Base-by-base conservation (phyloP, 73 alveolate genomes). In the Blepharisma japonicum region DNA sequence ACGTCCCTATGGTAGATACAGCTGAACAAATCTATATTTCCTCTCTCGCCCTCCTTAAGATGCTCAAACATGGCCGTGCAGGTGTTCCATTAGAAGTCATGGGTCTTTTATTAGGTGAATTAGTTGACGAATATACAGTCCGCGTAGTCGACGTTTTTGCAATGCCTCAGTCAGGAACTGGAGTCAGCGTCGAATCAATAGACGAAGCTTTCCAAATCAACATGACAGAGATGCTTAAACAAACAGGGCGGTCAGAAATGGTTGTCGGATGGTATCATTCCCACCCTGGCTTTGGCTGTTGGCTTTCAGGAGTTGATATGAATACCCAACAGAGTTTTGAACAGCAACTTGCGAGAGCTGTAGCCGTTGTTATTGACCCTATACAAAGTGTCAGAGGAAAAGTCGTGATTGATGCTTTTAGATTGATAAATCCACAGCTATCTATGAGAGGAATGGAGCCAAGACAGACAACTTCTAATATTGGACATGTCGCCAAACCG, bases 211-310 rank as follows among this genome's bases (percentile, higher is more conserved):
- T 94, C 94, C 97, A 98, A 83, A 96, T 94, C 72, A 93, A 94
- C 92, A 96, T 96, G 99, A 92, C 96, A 77, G 99, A 97, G 83
- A 90, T 98, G 98, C 86, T 98, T 68, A 96, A 98, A 83, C 94
- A 89, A 77, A 97, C 99, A 25, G 99, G 99, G 9, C 86, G 99
- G 81, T 94, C 90, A 70, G 99, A 98, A 78, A 97, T 95, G 87
- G 98, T 96, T 56, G 99, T 98, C 51, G 99, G 99, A 14, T 98
- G 99, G 99, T 98, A 98, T 78, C 99, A 98, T 90, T 95, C 99
- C 76, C 99, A 98, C 89, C 99, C 99, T 14, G 99, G 99, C 50
- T 98, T 95, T 80, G 99, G 99, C 14, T 96, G 99, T 78, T 98
- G 99, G 99, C 84, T 98, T 67, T 94, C 99, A 51, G 6, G 61